A percentile compares a stretch with the other conserved stretches of the same genome.
phyloP scores from a whole-genome alignment of 2,329 filamentous ascomycete genomes.

The Periconia digitata region DNA sequence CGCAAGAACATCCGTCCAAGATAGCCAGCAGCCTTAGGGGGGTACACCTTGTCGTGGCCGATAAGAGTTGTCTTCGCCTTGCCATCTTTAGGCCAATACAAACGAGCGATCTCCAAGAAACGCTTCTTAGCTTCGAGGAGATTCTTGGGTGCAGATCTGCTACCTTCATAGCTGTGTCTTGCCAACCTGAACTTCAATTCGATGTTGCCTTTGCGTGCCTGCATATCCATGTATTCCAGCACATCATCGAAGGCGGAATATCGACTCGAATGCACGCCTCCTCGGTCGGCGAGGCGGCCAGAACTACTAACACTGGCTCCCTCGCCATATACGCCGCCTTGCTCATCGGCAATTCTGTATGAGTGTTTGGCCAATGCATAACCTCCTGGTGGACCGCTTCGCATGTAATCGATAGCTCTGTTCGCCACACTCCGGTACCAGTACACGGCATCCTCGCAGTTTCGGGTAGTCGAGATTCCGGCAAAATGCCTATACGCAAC shows the following conservation, averaged over 20 bases:
- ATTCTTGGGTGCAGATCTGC: slow-evolving; percentile 72
- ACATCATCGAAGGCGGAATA: slow-evolving; percentile 90
- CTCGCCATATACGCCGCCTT: slow-evolving; percentile 91
- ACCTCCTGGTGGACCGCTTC: slow-evolving; percentile 87
- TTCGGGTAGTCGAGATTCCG: slow-evolving; percentile 81
- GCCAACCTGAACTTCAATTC: slow-evolving; percentile 86
- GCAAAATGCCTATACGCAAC: slow-evolving; percentile 82
- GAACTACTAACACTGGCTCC: slow-evolving; percentile 90
- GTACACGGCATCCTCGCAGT: slow-evolving; percentile 79
- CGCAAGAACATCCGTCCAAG: slow-evolving; percentile 87
- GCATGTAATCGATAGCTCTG: slow-evolving; percentile 85
- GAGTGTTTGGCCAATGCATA: slow-evolving; percentile 74
- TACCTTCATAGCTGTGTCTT: slow-evolving; percentile 85
- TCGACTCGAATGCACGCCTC: slow-evolving; percentile 72
- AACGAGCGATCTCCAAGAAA: slow-evolving; percentile 75
- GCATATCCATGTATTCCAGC: slow-evolving; percentile 87
- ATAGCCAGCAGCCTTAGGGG: slow-evolving; percentile 81
- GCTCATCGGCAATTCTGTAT: slow-evolving; percentile 85
- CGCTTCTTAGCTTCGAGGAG: slow-evolving; percentile 74
- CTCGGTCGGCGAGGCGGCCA: slow-evolving; percentile 76
- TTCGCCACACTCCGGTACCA: slow-evolving; percentile 95
- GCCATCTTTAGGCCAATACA: slow-evolving; percentile 83
- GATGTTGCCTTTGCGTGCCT: slow-evolving; percentile 86
- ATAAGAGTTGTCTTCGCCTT: slow-evolving; percentile 66
- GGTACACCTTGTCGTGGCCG: slow-evolving; percentile 74